These are phyloP conservation scores for Cladosporium sp. DNA, from an alignment of 2,329 filamentous ascomycete species.

Conservation along the genomic window DNA sequence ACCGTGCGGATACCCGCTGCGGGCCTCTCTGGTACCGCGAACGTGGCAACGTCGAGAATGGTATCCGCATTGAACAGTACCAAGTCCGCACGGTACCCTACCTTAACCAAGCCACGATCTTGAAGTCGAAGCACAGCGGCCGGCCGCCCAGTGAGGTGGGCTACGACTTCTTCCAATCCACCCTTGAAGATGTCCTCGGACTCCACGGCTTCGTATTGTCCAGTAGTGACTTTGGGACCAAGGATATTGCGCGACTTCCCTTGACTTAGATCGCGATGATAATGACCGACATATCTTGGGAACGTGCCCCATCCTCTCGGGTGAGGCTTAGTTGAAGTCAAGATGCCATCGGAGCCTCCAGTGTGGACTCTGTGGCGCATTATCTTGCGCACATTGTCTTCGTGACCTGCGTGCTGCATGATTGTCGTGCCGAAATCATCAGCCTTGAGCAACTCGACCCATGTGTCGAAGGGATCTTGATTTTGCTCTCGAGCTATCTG, in stretches of 20 bases:
- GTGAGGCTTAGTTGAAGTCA: conserved; percentile 35
- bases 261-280: conserved; percentile 29
- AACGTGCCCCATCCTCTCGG: conserved; percentile 37
- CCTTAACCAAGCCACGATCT: conserved; percentile 31
- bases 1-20: conserved; percentile 32
- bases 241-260: conserved; percentile 31
- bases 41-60: conserved; percentile 33
- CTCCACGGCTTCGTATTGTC: conserved; percentile 28
- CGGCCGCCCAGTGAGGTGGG: conserved; percentile 33
- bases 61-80: conserved; percentile 32
- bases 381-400: conserved; percentile 33
- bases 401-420: conserved; percentile 33
- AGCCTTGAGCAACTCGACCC: conserved; percentile 31
- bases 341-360: conserved; percentile 34
- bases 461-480: conserved; percentile 32
- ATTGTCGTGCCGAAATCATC: conserved; percentile 35
- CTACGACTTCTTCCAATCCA: conserved; percentile 33
- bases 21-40: conserved; percentile 30
- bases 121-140: conserved; percentile 28
- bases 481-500: conserved; percentile 30
- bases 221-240: conserved; percentile 21
- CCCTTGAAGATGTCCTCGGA: conserved; percentile 32
- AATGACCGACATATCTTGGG: conserved; percentile 34
- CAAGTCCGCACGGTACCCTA: conserved; percentile 33
- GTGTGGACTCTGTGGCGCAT: conserved; percentile 34